Evolutionary conservation across 139 green algal genomes (phyloP), one percentile per base, ranked within the genome.

Genomic region (Micromonas commoda): DNA sequence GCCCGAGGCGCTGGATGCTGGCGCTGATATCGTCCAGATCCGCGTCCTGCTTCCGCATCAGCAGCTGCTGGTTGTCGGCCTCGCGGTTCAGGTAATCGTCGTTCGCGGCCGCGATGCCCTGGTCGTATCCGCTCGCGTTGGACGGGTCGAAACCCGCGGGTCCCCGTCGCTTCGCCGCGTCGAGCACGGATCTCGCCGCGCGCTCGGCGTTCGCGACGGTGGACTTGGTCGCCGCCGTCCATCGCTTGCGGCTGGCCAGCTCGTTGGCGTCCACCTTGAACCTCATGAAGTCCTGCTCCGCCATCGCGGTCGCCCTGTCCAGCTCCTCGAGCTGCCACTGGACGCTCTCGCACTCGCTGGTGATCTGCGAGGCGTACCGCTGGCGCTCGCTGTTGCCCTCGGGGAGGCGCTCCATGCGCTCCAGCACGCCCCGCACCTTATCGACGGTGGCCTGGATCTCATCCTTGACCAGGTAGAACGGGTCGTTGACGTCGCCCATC

Each of bases 301-400:
- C 81, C 37, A 87, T 73, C 3, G n/a, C 32, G 1, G 87, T 78
- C 34, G 85, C 84, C 29, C 78, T 80, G 64, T 87, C 85, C 60
- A 88, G 77, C 65, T 89, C 85, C 24, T 85, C 78, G 1, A 85
- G 60, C 78, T 86, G 77, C 82, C 82, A 86, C 24, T 79, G 21
- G 61, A 82, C 33, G 61, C 61, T 78, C 21, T 82, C 82, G 73
- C 79, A 84, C n/a, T 31, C 57, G 29, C 29, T 68, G 16, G 54
- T n/a, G 24, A 85, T 24, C 28, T 85, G 63, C 28, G 38, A 37
- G 3, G 21, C 38, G 6, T 57, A 79, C 24, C 33, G 28, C 3
- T 71, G n/a, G 24, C 45, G 45, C 45, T 57, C 45, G 45, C 45
- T 16, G 45, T 57, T 57, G 45, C 45, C 45, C 45, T 57, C 45